Evolutionary conservation across 306 rosid species (phyloP).

Genomic region (Gastrolobium bilobum): DNA sequence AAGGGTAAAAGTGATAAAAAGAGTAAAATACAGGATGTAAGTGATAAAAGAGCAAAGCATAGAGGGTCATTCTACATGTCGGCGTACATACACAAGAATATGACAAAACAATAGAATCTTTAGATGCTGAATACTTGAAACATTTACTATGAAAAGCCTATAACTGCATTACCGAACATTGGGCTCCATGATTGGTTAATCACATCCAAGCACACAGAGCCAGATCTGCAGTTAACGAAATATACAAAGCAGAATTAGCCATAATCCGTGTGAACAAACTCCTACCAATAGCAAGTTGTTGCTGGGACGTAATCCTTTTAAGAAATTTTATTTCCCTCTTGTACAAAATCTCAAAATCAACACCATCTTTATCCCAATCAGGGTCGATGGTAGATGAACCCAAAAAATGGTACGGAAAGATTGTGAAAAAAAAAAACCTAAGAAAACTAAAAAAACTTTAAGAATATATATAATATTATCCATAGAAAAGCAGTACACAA

Average conservation of each 20-base stretch:
- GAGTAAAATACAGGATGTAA: too few species aligned
- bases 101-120: slow-evolving; percentile 28
- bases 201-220: slow-evolving; percentile 98
- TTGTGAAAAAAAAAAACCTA: too few species aligned
- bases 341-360: slow-evolving; percentile 21
- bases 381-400: too few species aligned
- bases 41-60: too few species aligned
- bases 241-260: slow-evolving; percentile 50
- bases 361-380: too few species aligned
- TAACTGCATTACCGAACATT: slow-evolving; percentile 82
- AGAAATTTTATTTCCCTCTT: slow-evolving; percentile 27
- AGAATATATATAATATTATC: too few species aligned
- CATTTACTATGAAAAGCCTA: slow-evolving; percentile 41
- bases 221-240: slow-evolving; percentile 81
- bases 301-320: slow-evolving; percentile 22
- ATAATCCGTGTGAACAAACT: slow-evolving; percentile 39
- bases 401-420: too few species aligned
- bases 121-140: slow-evolving; percentile 29
- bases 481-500: too few species aligned
- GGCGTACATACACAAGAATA: neutral
- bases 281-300: slow-evolving; percentile 36
- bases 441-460: too few species aligned
- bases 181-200: slow-evolving; percentile 99
- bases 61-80: neutral
- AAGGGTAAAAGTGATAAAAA: too few species aligned